Percentiles rank a stretch among this genome's conserved stretches.
These are phyloP conservation scores for Fusarium sp. DNA, from an alignment of 2,329 filamentous ascomycete genomes.

Conservation along the genomic window DNA sequence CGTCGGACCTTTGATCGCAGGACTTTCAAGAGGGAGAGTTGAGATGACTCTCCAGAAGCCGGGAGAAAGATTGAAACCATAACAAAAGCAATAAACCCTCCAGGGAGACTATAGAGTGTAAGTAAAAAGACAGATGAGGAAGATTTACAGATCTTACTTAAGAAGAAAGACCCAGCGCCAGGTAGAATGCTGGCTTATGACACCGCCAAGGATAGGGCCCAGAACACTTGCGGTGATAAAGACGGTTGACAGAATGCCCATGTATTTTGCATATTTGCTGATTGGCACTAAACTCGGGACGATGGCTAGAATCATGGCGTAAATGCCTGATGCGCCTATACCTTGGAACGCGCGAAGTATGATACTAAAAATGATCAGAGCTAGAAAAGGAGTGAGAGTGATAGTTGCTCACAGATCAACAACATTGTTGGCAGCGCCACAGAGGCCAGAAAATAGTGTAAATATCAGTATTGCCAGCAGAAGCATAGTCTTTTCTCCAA, in stretches of 20 bases:
- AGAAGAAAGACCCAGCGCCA: constrained; percentile 25
- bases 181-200: constrained; percentile 16
- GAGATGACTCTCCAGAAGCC: constrained; percentile 8
- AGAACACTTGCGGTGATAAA: constrained; percentile 18
- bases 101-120: neutral
- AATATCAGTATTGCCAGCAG: constrained; percentile 9
- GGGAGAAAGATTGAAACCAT: constrained; percentile 8
- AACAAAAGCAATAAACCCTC: neutral
- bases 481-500: constrained; percentile 19
- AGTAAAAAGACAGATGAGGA: neutral
- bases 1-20: neutral
- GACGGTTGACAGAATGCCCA: constrained; percentile 16
- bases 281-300: neutral
- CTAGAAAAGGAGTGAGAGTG: fast-evolving
- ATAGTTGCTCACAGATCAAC: neutral
- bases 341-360: constrained; percentile 15
- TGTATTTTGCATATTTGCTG: constrained; percentile 14
- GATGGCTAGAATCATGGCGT: constrained; percentile 12
- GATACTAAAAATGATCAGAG: neutral
- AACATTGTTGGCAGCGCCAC: constrained; percentile 6
- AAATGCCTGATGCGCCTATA: constrained; percentile 10
- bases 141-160: neutral
- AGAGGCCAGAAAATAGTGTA: constrained; percentile 14
- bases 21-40: neutral
- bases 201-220: neutral